Evolutionary conservation across 2,329 filamentous ascomycete species (phyloP), one percentile per base, ranked within the genome.

Genomic region (Pseudopyrenochaeta lycopersici): DNA sequence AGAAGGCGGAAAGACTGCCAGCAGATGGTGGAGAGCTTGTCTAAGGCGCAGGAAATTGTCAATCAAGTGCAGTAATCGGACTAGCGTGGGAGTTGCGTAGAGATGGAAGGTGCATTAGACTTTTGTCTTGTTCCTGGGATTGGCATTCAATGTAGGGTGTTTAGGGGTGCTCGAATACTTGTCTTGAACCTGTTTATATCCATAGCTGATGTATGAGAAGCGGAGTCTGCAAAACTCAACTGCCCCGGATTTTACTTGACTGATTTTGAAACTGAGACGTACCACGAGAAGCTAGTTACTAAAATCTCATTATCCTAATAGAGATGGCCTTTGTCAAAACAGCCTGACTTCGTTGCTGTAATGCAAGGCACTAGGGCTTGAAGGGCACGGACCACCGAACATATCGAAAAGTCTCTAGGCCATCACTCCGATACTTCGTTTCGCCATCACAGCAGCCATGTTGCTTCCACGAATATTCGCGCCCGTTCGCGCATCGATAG

Each of bases 1-100:
- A 88, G 94, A 70, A 85, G 95, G 77, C 86, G 95, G 76, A 99
- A 99, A 84, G 95, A 99, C 79, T 99, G 95, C 79, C 92, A 96
- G 80, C 92, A 97, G 79, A 99, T 99, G 95, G 95, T 99, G 46
- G 95, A 99, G 79, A 96, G 91, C 49, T 82, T 99, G 71, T 81
- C 84, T 66, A 90, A 90, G 77, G 95, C 95, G 52, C 95, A 88
- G 77, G 95, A 99, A 82, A 98, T 99, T 80, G 95, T 99, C 75
- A 93, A 91, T 78, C 85, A 88, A 67, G 86, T 89, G 50, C 73
- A 76, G 71, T 76, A 68, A 49, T 43, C 31, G 14, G 17, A n/a
- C n/a, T n/a, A 27, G 23, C 15, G 29, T 38, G 32, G 17, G 27
- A 33, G 14, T 49, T 6, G 44, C 29, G 41, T 15, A 41, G 4